Percentiles rank a stretch among this genome's conserved stretches.
Conservation (phyloP, 352 stramenopile species). For the Pythium plurisporium region DNA sequence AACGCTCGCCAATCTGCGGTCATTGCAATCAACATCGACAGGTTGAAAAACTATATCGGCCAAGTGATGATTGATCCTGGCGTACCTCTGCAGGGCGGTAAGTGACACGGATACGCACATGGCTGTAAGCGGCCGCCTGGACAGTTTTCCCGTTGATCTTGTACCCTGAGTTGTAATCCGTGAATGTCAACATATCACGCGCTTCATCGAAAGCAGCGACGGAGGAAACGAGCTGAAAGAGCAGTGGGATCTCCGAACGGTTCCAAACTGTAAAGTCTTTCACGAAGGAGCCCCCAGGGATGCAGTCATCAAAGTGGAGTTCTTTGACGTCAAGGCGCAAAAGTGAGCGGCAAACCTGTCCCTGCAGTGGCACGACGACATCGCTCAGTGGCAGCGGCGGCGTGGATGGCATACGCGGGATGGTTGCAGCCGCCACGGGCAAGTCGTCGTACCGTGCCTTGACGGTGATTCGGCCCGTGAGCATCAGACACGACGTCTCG, state of each 20-base stretch:
- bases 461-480: slow-evolving; percentile 61
- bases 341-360: slow-evolving; percentile 78
- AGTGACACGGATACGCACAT: slow-evolving; percentile 83
- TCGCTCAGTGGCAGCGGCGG: slow-evolving; percentile 40
- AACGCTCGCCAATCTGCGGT: slow-evolving; percentile 80
- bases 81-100: slow-evolving; percentile 76
- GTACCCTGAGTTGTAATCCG: slow-evolving; percentile 86
- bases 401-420: slow-evolving; percentile 26
- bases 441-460: slow-evolving; percentile 28
- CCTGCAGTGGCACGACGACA: slow-evolving; percentile 73
- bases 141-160: slow-evolving; percentile 76
- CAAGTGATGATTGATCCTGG: no score
- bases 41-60: no score
- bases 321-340: slow-evolving; percentile 84
- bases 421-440: slow-evolving; percentile 15
- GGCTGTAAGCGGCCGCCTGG: slow-evolving; percentile 76
- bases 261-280: slow-evolving; percentile 91
- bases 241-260: slow-evolving; percentile 80
- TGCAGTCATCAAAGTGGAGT: slow-evolving; percentile 86
- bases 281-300: slow-evolving; percentile 81
- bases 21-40: no score
- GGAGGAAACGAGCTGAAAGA: slow-evolving; percentile 82
- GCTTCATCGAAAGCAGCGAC: slow-evolving; percentile 62
- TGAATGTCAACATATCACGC: slow-evolving; percentile 70
- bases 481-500: slow-evolving; percentile 76